Evolutionary conservation across 306 rosid species (phyloP), one percentile per base, ranked within the genome.

Genomic region (Lathyrus sativus): DNA sequence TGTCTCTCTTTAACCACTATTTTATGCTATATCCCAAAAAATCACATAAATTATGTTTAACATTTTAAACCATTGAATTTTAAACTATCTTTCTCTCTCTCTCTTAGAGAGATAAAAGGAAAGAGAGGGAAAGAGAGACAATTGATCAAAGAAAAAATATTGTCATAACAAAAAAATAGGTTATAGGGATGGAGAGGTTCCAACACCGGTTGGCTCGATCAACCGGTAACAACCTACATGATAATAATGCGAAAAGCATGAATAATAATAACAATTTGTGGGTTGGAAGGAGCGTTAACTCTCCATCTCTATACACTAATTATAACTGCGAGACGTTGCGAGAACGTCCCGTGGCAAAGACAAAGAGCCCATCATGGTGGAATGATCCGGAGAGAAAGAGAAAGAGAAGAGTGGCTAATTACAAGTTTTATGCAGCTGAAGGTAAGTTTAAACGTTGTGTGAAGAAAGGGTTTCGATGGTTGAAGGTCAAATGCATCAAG

Each of bases 381-480:
- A 84, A 82, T 13, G 85, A 86, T 10, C 81, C 96, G 0, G 88
- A 86, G 59, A 12, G 48, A 31, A 88, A 85, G 75, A 77, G 96
- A 74, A 57, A 64, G 18, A 66, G 87, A 0, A 68, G 96, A 65
- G 80, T 88, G 0, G 76, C 81, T 0, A 75, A 44, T 33, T 88
- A 90, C 68, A 90, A 88, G 76, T 6, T 75, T 1, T 90, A 88
- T 3, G 26, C 76, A 0, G 22, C 82, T 0, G 92, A 90, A 67
- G 85, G 85, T 7, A 90, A 76, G 51, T 3, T 85, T 41, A 87
- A 85, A 69, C 63, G 3, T 51, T 82, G 88, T 41, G 3, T 90
- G 9, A 86, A 81, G 60, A 82, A 78, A 73, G 90, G 92, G 0
- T 17, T 71, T 15, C 83, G 85, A 7, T 90, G 96, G 96, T n/a